Base-by-base conservation (phyloP, 345 rosid species). In the Lepidium didymum region DNA sequence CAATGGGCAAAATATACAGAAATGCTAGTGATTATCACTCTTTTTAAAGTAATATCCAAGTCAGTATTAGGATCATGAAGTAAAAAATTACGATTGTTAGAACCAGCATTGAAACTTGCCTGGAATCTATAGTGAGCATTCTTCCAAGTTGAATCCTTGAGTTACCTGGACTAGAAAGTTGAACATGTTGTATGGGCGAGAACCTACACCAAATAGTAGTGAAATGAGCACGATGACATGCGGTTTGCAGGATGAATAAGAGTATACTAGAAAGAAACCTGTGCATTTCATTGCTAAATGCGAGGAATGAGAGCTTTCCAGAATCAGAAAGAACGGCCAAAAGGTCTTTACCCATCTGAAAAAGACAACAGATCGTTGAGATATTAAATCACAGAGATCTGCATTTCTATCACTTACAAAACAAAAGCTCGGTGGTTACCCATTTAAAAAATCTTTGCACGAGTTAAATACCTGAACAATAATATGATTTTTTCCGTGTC, bases 221-320 rank as follows among this genome's bases (percentile, higher is more conserved):
- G 57, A 42, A 43, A 62, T 55, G 65, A 69, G 70, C 29, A 54
- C 36, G 42, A 42, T 51, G 27, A 53, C 53, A 67, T 40, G 25
- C 42, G 42, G 56, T 25, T 44, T 47, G 44, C 13, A 44, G 70
- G 62, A 76, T 69, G 46, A 27, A 43, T 62, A 72, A 21, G 58
- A 60, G 34, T 35, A 54, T 50, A 64, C 25, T 69, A 50, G 23
- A 47, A 60, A 60, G 67, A 64, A 71, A 94, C 99, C 97, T 91
- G 91, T 85, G 90, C 99, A 94, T 94, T 75, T 91, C 97, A 79
- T 81, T 89, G 84, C 87, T 84, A 82, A 94, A 94, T 55, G 90
- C 36, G 63, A 94, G 96, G 73, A 94, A 81, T 8, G 97, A 84
- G 68, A 94, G 97, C 86, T 87, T 94, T 75, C 99, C 99, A n/a